phyloP scores from a whole-genome alignment of 2,329 filamentous ascomycete species.

The Scorias spongiosa region DNA sequence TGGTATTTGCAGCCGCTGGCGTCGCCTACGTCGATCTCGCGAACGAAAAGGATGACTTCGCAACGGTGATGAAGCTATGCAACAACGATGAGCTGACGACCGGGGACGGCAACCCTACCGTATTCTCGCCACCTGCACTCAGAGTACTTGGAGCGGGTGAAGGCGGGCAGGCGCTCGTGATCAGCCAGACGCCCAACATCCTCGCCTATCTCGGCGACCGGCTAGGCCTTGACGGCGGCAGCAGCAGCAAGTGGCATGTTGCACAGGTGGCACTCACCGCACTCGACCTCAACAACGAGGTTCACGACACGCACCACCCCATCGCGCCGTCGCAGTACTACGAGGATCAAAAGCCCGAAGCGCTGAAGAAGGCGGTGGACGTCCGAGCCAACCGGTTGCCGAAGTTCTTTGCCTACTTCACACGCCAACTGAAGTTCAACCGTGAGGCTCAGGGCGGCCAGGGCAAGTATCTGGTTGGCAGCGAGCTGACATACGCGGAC shows the following conservation, averaged over 20 bases:
- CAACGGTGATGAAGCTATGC: constrained; percentile 35
- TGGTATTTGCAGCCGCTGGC: constrained; percentile 54
- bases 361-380: constrained; percentile 39
- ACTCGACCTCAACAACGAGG: constrained; percentile 55
- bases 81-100: constrained; percentile 20
- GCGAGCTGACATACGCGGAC: constrained; percentile 54
- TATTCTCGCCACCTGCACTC: constrained; percentile 52
- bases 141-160: constrained; percentile 31
- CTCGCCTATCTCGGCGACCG: constrained; percentile 51
- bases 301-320: constrained; percentile 65
- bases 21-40: constrained; percentile 49
- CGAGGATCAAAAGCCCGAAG: constrained; percentile 59
- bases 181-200: constrained; percentile 60
- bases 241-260: constrained; percentile 39
- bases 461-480: constrained; percentile 50
- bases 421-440: constrained; percentile 47
- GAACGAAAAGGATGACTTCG: constrained; percentile 36
- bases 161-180: constrained; percentile 40
- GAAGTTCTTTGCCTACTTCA: constrained; percentile 58
- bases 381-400: constrained; percentile 50
- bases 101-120: constrained; percentile 43
- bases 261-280: constrained; percentile 53
- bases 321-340: constrained; percentile 46
- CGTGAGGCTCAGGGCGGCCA: constrained; percentile 39
- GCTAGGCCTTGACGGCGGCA: constrained; percentile 28